phyloP scores from a whole-genome alignment of 345 rosid species.

The Eucalyptus albens region DNA sequence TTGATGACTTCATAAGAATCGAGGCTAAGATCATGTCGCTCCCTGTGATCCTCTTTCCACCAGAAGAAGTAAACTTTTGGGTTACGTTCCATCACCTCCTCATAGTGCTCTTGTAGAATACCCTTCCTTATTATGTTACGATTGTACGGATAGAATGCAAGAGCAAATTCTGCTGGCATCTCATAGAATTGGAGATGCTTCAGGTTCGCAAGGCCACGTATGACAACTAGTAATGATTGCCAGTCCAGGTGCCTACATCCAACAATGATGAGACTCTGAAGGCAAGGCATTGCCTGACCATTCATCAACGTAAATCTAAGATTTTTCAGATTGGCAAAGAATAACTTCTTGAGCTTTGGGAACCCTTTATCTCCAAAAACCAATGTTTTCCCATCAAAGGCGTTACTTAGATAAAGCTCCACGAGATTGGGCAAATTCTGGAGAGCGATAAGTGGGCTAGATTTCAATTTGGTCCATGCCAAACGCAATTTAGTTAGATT shows the following conservation, averaged over 20 bases:
- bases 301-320: background rate
- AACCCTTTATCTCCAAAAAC: background rate
- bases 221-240: background rate
- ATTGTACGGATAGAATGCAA: background rate
- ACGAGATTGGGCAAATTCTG: background rate
- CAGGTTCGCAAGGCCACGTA: background rate
- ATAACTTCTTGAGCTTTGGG: background rate
- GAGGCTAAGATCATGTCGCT: too few relatives aligned
- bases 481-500: background rate
- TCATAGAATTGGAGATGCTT: background rate
- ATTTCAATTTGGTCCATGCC: background rate
- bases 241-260: background rate
- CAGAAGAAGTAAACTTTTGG: too few relatives aligned
- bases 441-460: background rate
- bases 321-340: fast-evolving
- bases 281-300: background rate
- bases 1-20: too few relatives aligned
- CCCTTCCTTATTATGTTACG: too few relatives aligned
- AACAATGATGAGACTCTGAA: fast-evolving
- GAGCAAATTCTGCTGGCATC: background rate
- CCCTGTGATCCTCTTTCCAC: too few relatives aligned
- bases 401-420: fast-evolving
- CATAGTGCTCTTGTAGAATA: too few relatives aligned
- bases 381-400: background rate
- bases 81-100: too few relatives aligned